phyloP scores from a whole-genome alignment of 768 basidiomycete species.

The Lactarius psammicola region DNA sequence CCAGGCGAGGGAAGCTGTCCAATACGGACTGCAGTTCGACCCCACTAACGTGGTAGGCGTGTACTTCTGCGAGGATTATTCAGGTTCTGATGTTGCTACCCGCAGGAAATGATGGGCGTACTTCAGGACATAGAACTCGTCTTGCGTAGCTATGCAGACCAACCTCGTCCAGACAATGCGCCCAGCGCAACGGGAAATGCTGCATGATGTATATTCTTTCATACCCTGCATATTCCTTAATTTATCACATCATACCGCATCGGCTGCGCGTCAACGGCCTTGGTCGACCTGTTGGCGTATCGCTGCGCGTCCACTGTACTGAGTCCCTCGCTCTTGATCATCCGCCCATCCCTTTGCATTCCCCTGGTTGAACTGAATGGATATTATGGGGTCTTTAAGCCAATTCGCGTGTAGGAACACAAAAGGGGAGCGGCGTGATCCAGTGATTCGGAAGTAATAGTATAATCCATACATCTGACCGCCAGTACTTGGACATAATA shows the following conservation, averaged over 20 bases:
- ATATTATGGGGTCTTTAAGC: no score
- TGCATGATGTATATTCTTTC: conserved; percentile 9
- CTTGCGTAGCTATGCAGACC: conserved; percentile 19
- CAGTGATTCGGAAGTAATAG: not conserved
- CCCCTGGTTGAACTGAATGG: not conserved
- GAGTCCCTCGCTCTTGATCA: not conserved
- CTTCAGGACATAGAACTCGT: conserved; percentile 25
- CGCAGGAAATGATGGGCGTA: conserved; percentile 27
- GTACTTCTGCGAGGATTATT: not conserved
- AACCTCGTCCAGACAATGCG: conserved; percentile 8
- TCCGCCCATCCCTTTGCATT: not conserved
- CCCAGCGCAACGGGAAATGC: conserved; percentile 7
- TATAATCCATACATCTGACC: not conserved
- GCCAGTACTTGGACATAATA: not conserved
- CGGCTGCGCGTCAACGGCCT: not conserved
- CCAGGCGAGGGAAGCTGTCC: conserved; percentile 80
- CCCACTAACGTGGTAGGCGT: conserved; percentile 54
- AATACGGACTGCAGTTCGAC: conserved; percentile 84
- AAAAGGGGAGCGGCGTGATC: not conserved
- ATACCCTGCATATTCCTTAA: conserved; percentile 3
- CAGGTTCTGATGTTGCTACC: conserved; percentile 4
- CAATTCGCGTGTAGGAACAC: not conserved
- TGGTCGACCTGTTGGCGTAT: not conserved
- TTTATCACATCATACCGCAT: not conserved
- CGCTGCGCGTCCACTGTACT: not conserved